Evolutionary conservation across 2,329 filamentous ascomycete species (phyloP).

Genomic region (Tolypocladium paradoxum): DNA sequence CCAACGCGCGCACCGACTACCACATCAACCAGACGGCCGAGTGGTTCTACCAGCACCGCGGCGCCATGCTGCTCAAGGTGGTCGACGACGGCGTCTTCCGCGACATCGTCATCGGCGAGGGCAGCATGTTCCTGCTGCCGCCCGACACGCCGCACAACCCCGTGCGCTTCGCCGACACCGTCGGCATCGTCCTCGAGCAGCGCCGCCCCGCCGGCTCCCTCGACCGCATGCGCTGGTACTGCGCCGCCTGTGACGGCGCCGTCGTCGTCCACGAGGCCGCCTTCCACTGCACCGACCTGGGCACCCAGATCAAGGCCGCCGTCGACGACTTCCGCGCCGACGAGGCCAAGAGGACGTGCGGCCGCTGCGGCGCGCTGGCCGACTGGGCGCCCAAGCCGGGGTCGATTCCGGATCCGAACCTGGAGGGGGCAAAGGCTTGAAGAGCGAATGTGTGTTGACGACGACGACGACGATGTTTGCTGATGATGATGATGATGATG

Average conservation of each 20-base stretch:
- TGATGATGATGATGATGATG: no score
- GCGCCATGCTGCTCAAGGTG: constrained; percentile 87
- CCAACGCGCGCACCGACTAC: constrained; percentile 93
- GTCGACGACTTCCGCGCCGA: constrained; percentile 69
- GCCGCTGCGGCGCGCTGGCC: constrained; percentile 64
- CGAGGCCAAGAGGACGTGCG: constrained; percentile 61
- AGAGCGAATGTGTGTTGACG: no score
- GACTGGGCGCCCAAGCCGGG: constrained; percentile 55
- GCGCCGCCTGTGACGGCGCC: constrained; percentile 48
- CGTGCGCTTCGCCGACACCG: constrained; percentile 82
- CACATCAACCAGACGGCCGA: constrained; percentile 95
- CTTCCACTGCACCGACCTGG: constrained; percentile 84
- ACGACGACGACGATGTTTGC: no score
- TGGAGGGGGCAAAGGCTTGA: constrained; percentile 16
- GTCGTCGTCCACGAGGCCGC: constrained; percentile 69
- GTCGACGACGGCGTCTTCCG: constrained; percentile 64
- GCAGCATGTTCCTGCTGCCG: constrained; percentile 86
- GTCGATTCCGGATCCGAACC: constrained; percentile 48
- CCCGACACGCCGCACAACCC: constrained; percentile 96
- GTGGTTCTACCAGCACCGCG: constrained; percentile 96
- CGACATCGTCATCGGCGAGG: constrained; percentile 83
- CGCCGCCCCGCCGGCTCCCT: constrained; percentile 56
- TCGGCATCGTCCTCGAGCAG: constrained; percentile 91
- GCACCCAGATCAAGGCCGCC: constrained; percentile 87
- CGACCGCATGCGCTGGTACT: constrained; percentile 89